Evolutionary conservation across 2,329 filamentous ascomycete genomes (phyloP), one percentile per base, ranked within the genome.

Genomic region (Aspergillus melleus): DNA sequence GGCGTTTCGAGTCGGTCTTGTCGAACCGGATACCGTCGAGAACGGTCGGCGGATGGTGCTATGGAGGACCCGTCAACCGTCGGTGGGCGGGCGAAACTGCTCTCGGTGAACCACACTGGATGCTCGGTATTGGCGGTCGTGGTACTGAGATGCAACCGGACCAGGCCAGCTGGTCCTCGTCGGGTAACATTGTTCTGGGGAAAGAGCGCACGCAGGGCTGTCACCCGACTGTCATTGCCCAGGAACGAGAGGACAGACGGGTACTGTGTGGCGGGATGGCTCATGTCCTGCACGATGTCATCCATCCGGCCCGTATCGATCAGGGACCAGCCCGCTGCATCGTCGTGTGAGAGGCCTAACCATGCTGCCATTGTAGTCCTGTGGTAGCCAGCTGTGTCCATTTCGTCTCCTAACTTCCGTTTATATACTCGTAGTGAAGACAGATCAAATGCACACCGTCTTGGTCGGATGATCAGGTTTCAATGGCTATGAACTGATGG

Each of bases 151-250:
- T 66, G 59, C 4, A 65, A 52, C 4, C 59, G 59, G 12, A 52
- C 50, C n/a, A 65, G 44, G 2, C 57, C 58, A 10, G 54, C 29
- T 46, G 58, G 44, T 4, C 61, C 59, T 44, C 49, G 54, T 4
- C 64, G 59, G 2, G 59, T 61, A 22, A 63, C 30, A 49, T 65
- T 65, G 46, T 65, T 65, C 39, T 59, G 55, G 6, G 61, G 64
- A 36, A 62, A 61, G 14, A 66, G 49, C 20, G 64, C 51, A 12
- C 52, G 60, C 14, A 66, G 55, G 4, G 64, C 64, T 19, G 47
- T 55, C 29, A 61, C 36, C 2, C 58, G 60, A 57, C 55, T 62
- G n/a, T 4, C 8, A 51, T 64, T 62, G n/a, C 64, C 63, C 2
- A 58, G 52, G 49, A 64, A 66, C 24, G 30, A 61, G 12, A 62